Conservation (phyloP, 2,329 filamentous ascomycete species). For the Aspergillus japonicus region DNA sequence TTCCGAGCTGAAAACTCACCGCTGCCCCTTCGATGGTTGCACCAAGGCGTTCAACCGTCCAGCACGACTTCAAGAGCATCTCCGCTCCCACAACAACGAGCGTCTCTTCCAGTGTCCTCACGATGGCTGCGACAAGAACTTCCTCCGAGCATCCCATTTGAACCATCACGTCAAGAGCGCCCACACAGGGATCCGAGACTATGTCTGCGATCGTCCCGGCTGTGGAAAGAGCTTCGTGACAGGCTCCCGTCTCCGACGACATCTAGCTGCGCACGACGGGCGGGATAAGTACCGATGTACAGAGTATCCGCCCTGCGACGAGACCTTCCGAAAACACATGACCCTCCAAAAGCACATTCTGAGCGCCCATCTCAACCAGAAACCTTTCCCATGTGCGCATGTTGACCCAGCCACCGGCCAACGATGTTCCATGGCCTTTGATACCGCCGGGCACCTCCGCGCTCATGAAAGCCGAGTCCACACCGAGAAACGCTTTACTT, state of each 20-base stretch:
- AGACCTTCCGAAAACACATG: constrained; percentile 82
- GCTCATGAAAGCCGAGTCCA: constrained; percentile 71
- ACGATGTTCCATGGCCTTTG: constrained; percentile 68
- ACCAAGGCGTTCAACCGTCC: constrained; percentile 84
- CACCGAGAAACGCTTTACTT: constrained; percentile 69
- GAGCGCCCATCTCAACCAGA: constrained; percentile 68
- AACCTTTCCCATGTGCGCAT: constrained; percentile 69
- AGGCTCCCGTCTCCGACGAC: constrained; percentile 71
- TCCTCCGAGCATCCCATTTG: constrained; percentile 82
- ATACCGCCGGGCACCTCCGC: constrained; percentile 68
- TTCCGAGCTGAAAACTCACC: constrained; percentile 72
- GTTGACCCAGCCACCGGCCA: constrained; percentile 53
- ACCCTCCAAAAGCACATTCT: constrained; percentile 81
- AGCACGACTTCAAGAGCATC: constrained; percentile 73
- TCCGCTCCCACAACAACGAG: constrained; percentile 82
- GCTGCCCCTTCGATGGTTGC: constrained; percentile 73
- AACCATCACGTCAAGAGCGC: constrained; percentile 80
- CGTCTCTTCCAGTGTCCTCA: constrained; percentile 73
- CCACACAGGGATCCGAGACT: constrained; percentile 69
- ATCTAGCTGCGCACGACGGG: constrained; percentile 74
- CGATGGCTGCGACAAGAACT: constrained; percentile 74
- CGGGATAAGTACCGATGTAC: constrained; percentile 73
- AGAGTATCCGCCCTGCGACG: constrained; percentile 66
- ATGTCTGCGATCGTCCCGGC: constrained; percentile 67
- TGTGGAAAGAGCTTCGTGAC: constrained; percentile 83